These are phyloP conservation scores for Fusarium ambrosium DNA, from an alignment of 2,329 filamentous ascomycete species.

Conservation along the genomic window DNA sequence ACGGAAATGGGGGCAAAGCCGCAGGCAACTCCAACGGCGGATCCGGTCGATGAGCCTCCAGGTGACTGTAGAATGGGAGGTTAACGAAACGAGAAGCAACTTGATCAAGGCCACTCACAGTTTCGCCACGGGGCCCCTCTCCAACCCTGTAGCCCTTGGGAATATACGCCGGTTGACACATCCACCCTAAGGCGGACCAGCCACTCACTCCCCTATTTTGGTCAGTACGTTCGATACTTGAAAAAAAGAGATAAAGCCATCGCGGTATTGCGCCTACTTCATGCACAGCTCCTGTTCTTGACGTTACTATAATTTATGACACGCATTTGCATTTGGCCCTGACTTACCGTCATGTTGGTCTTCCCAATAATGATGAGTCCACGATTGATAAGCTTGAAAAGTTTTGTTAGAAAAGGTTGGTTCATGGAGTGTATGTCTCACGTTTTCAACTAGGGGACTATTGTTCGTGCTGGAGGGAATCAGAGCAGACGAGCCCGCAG, in stretches of 20 bases:
- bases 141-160: background rate
- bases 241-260: background rate
- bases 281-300: background rate
- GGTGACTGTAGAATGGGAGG: background rate
- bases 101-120: background rate
- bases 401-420: background rate
- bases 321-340: no score
- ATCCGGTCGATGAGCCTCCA: background rate
- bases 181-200: background rate
- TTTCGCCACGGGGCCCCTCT: background rate
- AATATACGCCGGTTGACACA: background rate
- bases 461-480: background rate
- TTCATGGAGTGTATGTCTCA: background rate
- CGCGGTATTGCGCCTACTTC: background rate
- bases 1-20: background rate
- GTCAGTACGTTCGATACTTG: no score
- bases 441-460: background rate
- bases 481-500: no score
- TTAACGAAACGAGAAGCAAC: background rate
- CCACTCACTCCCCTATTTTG: background rate
- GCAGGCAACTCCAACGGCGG: background rate
- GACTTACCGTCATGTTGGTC: background rate
- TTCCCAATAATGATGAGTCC: background rate
- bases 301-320: no score
- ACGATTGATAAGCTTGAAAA: background rate